A percentile compares a stretch with the other conserved stretches of the same genome.
Evolutionary conservation across 306 rosid genomes (phyloP).

Genomic region (Lablab purpureus): DNA sequence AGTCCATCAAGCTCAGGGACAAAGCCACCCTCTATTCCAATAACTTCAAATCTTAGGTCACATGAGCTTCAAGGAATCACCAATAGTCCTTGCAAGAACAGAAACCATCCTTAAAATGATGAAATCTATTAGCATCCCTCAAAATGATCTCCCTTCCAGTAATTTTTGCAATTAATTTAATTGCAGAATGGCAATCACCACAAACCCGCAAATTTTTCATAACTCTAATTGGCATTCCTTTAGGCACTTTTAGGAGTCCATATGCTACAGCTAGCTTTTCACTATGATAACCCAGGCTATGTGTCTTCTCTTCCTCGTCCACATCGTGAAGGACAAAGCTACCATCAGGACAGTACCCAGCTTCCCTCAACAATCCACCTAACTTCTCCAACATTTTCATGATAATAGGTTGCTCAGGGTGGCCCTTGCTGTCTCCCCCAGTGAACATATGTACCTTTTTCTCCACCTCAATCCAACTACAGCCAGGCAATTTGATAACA

Average conservation of each 20-base stretch:
- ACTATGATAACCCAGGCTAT: conserved; percentile 71
- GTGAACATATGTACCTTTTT: conserved; percentile 72
- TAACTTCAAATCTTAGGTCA: conserved; percentile 21
- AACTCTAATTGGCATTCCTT: conserved; percentile 66
- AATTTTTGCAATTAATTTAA: conserved; percentile 73
- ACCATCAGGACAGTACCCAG: conserved; percentile 77
- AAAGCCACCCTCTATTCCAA: conserved; percentile 60
- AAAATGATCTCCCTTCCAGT: conserved; percentile 76
- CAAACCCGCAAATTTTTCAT: conserved; percentile 86
- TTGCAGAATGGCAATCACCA: conserved; percentile 81
- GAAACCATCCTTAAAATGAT: conserved; percentile 73
- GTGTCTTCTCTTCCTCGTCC: conserved; percentile 83
- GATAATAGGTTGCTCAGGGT: conserved; percentile 68
- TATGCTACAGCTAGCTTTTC: conserved; percentile 78
- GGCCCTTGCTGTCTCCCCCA: conserved; percentile 64
- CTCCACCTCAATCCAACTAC: conserved; percentile 83
- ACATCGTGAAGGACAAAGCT: conserved; percentile 79
- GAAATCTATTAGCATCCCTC: conserved; percentile 83
- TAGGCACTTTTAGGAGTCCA: conserved; percentile 75
- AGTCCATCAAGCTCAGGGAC: conserved; percentile 60
- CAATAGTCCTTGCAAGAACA: conserved; percentile 83
- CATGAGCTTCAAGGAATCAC: conserved; percentile 49
- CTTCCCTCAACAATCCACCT: conserved; percentile 68
- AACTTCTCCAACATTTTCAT: conserved; percentile 62
- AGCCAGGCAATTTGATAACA: conserved; percentile 73